Percentiles rank a stretch among this genome's conserved stretches.
Conservation (phyloP, 2,329 filamentous ascomycete species). For the Penicillium polonicum region DNA sequence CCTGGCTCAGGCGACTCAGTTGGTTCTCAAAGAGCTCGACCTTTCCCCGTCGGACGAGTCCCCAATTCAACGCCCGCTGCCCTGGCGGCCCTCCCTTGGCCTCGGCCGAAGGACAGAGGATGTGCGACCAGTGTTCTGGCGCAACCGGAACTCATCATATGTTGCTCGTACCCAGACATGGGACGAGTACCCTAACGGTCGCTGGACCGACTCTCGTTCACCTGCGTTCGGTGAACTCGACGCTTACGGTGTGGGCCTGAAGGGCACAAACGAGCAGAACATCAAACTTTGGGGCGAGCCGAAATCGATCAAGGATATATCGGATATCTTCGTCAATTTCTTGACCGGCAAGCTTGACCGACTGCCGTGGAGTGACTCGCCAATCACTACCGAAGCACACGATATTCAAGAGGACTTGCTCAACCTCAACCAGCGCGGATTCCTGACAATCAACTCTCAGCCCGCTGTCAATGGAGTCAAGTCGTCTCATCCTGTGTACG, state of each 20-base stretch:
- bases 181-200: conserved; percentile 98
- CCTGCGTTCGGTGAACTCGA: conserved; percentile 95
- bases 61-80: conserved; percentile 83
- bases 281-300: conserved; percentile 93
- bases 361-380: conserved; percentile 90
- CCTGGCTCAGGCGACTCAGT: conserved; percentile 85
- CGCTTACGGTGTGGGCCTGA: conserved; percentile 88
- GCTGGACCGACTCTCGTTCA: conserved; percentile 96
- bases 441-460: conserved; percentile 96
- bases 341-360: conserved; percentile 76
- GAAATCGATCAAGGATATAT: conserved; percentile 73
- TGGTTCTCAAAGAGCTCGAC: conserved; percentile 87
- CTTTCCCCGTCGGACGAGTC: conserved; percentile 75
- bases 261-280: conserved; percentile 93
- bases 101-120: conserved; percentile 88
- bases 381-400: conserved; percentile 79
- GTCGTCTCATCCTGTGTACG: conserved; percentile 80
- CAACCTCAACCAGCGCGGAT: conserved; percentile 77
- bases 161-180: conserved; percentile 94
- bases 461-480: conserved; percentile 89
- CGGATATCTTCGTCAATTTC: conserved; percentile 80
- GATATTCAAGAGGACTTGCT: conserved; percentile 74
- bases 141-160: conserved; percentile 94
- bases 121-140: conserved; percentile 97
- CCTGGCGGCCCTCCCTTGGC: conserved; percentile 92